These are phyloP conservation scores for Rehmannia glutinosa DNA, from an alignment of 257 asterid genomes.

Conservation along the genomic window DNA sequence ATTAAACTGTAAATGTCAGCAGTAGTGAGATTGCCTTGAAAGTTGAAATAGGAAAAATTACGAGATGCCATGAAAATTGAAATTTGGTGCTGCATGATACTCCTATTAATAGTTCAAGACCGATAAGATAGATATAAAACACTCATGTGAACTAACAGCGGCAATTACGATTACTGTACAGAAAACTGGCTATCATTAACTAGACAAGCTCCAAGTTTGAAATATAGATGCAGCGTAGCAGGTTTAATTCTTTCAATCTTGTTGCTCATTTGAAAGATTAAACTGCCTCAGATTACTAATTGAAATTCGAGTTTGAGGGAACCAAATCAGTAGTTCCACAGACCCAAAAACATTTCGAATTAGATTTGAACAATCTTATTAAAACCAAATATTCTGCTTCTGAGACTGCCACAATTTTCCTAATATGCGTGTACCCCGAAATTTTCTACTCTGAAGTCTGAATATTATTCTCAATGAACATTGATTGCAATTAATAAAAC, in stretches of 20 bases:
- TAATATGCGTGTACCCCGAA: too few relatives aligned
- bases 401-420: background rate
- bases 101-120: too few relatives aligned
- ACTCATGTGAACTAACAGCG: too few relatives aligned
- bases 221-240: too few relatives aligned
- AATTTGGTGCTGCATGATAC: too few relatives aligned
- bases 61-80: too few relatives aligned
- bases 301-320: background rate
- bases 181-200: too few relatives aligned
- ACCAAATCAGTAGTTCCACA: background rate
- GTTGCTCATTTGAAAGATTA: too few relatives aligned
- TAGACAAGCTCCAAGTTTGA: too few relatives aligned
- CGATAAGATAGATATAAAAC: too few relatives aligned
- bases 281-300: background rate
- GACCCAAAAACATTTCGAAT: background rate
- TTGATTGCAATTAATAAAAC: background rate
- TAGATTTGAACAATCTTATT: background rate
- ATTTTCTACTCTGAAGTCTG: too few relatives aligned
- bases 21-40: slow-evolving; percentile 12
- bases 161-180: too few relatives aligned
- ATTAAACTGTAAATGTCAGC: slow-evolving; percentile 61
- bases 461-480: background rate
- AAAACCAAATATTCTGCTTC: background rate
- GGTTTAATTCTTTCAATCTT: background rate
- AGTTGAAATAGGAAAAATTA: background rate